A percentile compares a stretch with the other conserved stretches of the same genome.
phyloP scores from a whole-genome alignment of 805 yeast species.

The Ogataea corticis region DNA sequence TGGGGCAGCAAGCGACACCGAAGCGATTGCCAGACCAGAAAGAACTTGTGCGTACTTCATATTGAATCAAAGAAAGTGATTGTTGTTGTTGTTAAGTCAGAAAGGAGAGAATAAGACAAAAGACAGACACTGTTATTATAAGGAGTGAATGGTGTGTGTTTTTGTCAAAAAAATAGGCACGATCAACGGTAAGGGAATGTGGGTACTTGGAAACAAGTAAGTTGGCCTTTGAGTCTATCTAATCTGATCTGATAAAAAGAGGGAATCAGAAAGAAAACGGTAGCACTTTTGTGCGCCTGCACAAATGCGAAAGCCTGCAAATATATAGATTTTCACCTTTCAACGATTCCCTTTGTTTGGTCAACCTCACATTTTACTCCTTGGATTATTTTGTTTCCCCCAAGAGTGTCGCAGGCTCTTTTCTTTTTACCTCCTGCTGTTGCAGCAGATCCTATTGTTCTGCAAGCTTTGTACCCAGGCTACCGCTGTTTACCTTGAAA shows the following conservation, averaged over 20 bases:
- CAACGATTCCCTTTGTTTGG: neutral
- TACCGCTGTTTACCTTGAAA: slow-evolving; percentile 2
- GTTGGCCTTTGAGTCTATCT: slow-evolving; percentile 1
- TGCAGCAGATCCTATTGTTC: slow-evolving; percentile 1
- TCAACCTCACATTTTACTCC: slow-evolving; percentile 1
- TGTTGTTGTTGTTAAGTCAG: neutral
- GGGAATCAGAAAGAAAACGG: neutral
- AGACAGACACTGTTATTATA: slow-evolving; percentile 4
- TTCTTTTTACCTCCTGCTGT: slow-evolving; percentile 4
- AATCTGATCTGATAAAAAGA: neutral
- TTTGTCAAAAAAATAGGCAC: neutral
- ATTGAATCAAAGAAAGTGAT: slow-evolving; percentile 4
- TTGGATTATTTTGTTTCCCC: neutral
- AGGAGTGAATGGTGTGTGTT: slow-evolving; percentile 5
- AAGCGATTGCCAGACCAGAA: slow-evolving; percentile 31
- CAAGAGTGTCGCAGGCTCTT: slow-evolving; percentile 5
- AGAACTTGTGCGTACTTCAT: slow-evolving; percentile 32
- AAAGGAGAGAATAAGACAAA: slow-evolving; percentile 3
- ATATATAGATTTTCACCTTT: slow-evolving; percentile 1
- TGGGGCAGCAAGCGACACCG: slow-evolving; percentile 36
- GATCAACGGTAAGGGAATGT: slow-evolving; percentile 5
- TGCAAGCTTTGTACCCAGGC: slow-evolving; percentile 1
- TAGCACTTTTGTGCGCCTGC: neutral
- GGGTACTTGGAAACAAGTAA: slow-evolving; percentile 6
- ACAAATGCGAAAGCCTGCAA: slow-evolving; percentile 1